Percentiles rank a stretch among this genome's conserved stretches.
These are phyloP conservation scores for Nematodospora valgi DNA, from an alignment of 805 yeast species.

Conservation along the genomic window DNA sequence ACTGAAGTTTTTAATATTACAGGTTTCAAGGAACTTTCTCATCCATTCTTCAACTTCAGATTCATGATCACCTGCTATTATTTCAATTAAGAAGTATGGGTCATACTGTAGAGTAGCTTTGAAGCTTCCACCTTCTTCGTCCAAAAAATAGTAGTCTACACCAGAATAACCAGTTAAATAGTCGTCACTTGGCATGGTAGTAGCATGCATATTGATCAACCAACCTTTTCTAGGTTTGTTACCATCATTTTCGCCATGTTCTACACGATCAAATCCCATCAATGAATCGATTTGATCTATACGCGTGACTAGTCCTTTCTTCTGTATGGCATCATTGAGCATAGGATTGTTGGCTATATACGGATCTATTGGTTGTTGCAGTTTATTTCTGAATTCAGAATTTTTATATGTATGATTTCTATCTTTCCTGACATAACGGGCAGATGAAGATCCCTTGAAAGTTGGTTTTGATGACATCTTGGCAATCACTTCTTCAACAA, in stretches of 20 bases:
- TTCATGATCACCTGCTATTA: constrained; percentile 53
- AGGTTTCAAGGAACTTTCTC: constrained; percentile 61
- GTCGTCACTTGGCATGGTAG: constrained; percentile 60
- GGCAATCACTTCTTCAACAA: too few species aligned
- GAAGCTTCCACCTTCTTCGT: constrained; percentile 95
- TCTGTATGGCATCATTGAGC: constrained; percentile 37
- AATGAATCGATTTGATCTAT: constrained; percentile 68
- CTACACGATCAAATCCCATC: constrained; percentile 87
- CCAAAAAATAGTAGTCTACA: constrained; percentile 90
- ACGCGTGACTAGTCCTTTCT: constrained; percentile 52
- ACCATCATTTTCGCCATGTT: constrained; percentile 60
- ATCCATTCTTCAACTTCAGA: constrained; percentile 84
- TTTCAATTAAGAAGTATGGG: constrained; percentile 79
- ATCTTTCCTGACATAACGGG: constrained; percentile 48
- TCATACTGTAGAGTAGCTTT: constrained; percentile 79
- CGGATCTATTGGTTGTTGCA: constrained; percentile 18
- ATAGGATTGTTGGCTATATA: constrained; percentile 31
- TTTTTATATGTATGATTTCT: constrained; percentile 19
- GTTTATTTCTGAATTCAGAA: constrained; percentile 10
- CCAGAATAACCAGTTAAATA: constrained; percentile 72
- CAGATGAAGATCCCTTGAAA: constrained; percentile 49
- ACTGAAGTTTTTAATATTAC: constrained; percentile 50
- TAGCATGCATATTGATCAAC: constrained; percentile 92
- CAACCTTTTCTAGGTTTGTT: constrained; percentile 66
- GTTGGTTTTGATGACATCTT: constrained; percentile 5